phyloP scores from a whole-genome alignment of 1,284 basidiomycete species.

The Microbotryum scabiosae region DNA sequence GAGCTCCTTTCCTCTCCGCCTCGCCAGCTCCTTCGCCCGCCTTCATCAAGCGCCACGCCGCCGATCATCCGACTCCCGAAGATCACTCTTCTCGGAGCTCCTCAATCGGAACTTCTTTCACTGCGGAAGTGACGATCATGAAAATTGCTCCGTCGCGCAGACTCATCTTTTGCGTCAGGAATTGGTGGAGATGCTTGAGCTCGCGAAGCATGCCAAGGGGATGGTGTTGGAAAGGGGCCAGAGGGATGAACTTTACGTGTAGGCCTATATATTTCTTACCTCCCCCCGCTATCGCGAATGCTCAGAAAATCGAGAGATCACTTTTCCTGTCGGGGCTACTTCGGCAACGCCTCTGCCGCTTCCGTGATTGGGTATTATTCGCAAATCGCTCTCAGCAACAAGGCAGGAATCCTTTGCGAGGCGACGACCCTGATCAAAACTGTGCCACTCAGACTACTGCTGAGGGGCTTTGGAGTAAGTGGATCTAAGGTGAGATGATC shows the following conservation, averaged over 20 bases:
- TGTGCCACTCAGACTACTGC: conserved; percentile 8
- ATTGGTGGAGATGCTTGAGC: conserved; percentile 15
- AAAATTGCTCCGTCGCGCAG: conserved; percentile 11
- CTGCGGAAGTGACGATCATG: no score
- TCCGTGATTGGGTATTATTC: conserved; percentile 14
- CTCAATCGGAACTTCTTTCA: no score
- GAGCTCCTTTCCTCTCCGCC: no score
- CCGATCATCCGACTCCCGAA: no score
- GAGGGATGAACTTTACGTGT: conserved; percentile 15
- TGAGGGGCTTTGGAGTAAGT: conserved; percentile 6
- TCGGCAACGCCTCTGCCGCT: conserved; percentile 14
- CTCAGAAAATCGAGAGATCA: background rate
- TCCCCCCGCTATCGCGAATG: no score
- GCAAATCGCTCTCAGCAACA: conserved; percentile 15
- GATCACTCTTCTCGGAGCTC: no score
- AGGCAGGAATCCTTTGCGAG: conserved; percentile 11
- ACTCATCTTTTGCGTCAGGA: conserved; percentile 11
- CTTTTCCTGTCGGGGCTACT: background rate
- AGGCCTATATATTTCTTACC: background rate
- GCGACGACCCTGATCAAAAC: conserved; percentile 19
- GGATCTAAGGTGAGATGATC: no score
- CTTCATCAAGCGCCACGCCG: no score
- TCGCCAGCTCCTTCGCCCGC: no score
- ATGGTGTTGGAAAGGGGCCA: conserved; percentile 13
- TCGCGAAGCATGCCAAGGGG: conserved; percentile 17